These are phyloP conservation scores for Hypoxylon sp. DNA, from an alignment of 2,329 filamentous ascomycete species.

Conservation along the genomic window DNA sequence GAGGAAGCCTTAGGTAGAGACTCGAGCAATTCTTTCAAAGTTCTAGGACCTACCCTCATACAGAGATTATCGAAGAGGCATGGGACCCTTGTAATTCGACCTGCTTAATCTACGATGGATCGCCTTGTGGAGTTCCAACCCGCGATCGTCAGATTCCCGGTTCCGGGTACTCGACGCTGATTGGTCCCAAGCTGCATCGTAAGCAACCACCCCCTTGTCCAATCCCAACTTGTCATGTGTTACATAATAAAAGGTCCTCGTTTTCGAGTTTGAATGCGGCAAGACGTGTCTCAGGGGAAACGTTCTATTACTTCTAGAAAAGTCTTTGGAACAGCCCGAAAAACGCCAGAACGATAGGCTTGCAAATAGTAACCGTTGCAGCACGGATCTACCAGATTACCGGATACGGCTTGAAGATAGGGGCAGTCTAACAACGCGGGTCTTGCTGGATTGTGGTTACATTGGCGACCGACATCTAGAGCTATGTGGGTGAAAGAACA, in stretches of 20 bases:
- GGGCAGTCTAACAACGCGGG: neutral
- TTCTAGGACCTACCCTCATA: neutral
- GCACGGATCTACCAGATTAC: neutral
- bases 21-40: neutral
- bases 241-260: neutral
- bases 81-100: slow-evolving; percentile 7
- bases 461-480: neutral
- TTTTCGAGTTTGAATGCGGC: neutral
- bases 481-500: neutral
- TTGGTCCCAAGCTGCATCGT: slow-evolving; percentile 4
- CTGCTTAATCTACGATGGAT: neutral
- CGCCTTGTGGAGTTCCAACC: slow-evolving; percentile 1
- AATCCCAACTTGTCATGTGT: neutral
- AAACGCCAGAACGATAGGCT: neutral
- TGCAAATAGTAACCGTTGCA: neutral
- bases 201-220: neutral
- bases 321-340: neutral
- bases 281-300: neutral
- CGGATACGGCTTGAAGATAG: neutral
- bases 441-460: neutral
- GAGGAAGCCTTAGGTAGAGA: neutral
- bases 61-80: neutral
- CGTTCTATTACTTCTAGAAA: slow-evolving; percentile 7
- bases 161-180: slow-evolving; percentile 8
- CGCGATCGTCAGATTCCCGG: slow-evolving; percentile 11